These are phyloP conservation scores for Xanthoconium purpureum DNA, from an alignment of 768 basidiomycete species.

Conservation along the genomic window DNA sequence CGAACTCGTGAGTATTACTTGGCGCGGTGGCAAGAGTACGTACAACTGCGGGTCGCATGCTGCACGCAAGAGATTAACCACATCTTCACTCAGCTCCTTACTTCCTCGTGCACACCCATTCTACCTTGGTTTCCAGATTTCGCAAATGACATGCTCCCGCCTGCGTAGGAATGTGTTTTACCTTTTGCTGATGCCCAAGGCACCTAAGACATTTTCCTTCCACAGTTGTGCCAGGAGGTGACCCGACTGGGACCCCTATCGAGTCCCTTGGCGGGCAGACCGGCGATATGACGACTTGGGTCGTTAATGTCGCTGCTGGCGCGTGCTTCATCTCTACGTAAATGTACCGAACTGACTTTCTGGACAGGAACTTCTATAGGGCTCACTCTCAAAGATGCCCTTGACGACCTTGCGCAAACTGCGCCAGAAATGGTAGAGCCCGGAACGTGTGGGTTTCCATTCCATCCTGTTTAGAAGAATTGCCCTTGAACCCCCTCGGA, in stretches of 20 bases:
- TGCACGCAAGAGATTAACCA: neutral
- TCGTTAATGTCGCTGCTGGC: constrained; percentile 4
- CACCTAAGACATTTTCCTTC: neutral
- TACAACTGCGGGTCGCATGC: neutral
- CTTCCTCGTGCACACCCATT: constrained; percentile 46
- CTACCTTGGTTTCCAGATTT: neutral
- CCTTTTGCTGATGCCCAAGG: neutral
- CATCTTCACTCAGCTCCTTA: constrained; percentile 35
- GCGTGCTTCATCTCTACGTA: neutral
- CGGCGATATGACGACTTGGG: neutral
- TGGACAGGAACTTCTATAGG: constrained; percentile 45
- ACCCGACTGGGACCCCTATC: neutral
- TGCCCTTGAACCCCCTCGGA: constrained; percentile 1
- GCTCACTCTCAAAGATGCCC: constrained; percentile 52
- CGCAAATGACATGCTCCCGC: constrained; percentile 16
- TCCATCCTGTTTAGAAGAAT: neutral
- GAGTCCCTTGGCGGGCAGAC: neutral
- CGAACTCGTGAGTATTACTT: neutral
- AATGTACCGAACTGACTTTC: neutral
- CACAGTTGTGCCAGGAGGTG: neutral
- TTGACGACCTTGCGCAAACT: constrained; percentile 44
- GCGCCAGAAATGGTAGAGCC: constrained; percentile 40
- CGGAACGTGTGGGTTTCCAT: neutral
- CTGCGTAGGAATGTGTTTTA: constrained; percentile 29
- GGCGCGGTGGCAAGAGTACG: neutral